Evolutionary conservation across 2,329 filamentous ascomycete species (phyloP).

Genomic region (Cladophialophora immunda): DNA sequence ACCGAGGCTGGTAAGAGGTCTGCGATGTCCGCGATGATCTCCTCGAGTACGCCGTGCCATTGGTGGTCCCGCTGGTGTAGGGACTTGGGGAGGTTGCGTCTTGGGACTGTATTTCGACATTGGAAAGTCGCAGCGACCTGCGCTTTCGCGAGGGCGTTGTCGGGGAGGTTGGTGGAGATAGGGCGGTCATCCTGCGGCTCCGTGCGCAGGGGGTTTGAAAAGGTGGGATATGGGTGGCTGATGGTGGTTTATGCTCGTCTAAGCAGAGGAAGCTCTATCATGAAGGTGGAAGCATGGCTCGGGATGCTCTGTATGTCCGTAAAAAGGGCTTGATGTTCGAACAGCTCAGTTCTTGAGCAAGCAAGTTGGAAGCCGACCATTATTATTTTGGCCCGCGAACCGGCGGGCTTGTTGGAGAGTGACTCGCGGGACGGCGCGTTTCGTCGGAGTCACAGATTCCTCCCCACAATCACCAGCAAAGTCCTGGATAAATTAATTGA

Average conservation of each 20-base stretch:
- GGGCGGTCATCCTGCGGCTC: conserved; percentile 33
- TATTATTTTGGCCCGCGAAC: conserved; percentile 13
- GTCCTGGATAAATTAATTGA: conserved; percentile 1
- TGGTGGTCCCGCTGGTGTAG: conserved; percentile 37
- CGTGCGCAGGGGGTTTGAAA: conserved; percentile 9
- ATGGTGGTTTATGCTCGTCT: conserved; percentile 5
- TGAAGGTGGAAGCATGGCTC: conserved; percentile 24
- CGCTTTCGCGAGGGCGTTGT: conserved; percentile 37
- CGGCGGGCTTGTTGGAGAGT: conserved; percentile 5
- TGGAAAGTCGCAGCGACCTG: conserved; percentile 37
- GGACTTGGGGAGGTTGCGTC: conserved; percentile 33
- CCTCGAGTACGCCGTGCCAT: conserved; percentile 38
- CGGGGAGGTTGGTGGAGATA: conserved; percentile 37
- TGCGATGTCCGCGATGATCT: conserved; percentile 40
- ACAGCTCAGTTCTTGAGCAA: not conserved
- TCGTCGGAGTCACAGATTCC: conserved; percentile 20
- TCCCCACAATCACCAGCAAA: conserved; percentile 19
- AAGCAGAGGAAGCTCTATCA: conserved; percentile 18
- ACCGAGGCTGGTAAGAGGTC: conserved; percentile 43
- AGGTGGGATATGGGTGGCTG: not conserved
- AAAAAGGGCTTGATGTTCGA: not conserved
- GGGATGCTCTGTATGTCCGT: conserved; percentile 2
- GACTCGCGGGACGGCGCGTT: conserved; percentile 33
- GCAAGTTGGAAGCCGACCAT: not conserved
- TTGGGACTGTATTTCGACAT: conserved; percentile 27